phyloP scores from a whole-genome alignment of 768 basidiomycete genomes.

The Trametes coccinea region DNA sequence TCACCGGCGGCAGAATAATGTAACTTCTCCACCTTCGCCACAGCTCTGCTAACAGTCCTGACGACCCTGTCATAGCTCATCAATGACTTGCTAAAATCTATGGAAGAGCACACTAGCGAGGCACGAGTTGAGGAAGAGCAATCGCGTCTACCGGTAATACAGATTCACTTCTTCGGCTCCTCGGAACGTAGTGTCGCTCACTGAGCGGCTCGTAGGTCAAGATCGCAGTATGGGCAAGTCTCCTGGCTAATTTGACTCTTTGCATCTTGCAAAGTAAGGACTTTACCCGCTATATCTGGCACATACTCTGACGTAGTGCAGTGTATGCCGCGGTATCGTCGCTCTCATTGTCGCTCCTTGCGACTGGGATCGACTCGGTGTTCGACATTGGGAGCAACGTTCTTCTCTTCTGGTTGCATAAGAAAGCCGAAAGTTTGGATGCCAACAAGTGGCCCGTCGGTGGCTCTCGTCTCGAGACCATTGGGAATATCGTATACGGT shows the following conservation, averaged over 20 bases:
- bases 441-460: slow-evolving; percentile 89
- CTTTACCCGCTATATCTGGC: background rate
- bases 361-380: slow-evolving; percentile 86
- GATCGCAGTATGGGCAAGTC: slow-evolving; percentile 83
- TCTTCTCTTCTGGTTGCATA: slow-evolving; percentile 78
- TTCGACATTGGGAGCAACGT: slow-evolving; percentile 85
- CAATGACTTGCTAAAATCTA: slow-evolving; percentile 80
- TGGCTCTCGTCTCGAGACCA: slow-evolving; percentile 86
- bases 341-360: slow-evolving; percentile 80
- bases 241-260: slow-evolving; percentile 73
- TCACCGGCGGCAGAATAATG: slow-evolving; percentile 73
- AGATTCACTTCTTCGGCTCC: background rate
- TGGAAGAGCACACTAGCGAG: slow-evolving; percentile 87
- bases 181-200: background rate
- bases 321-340: slow-evolving; percentile 93
- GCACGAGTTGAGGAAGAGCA: slow-evolving; percentile 69
- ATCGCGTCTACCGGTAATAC: slow-evolving; percentile 59
- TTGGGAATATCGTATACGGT: slow-evolving; percentile 89
- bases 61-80: slow-evolving; percentile 61
- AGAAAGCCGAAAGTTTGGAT: slow-evolving; percentile 70
- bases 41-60: background rate
- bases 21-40: slow-evolving; percentile 27
- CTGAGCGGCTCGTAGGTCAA: slow-evolving; percentile 60
- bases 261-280: slow-evolving; percentile 69
- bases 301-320: slow-evolving; percentile 31